These are phyloP conservation scores for Candolleomyces efflorescens DNA, from an alignment of 768 basidiomycete genomes.

Conservation along the genomic window DNA sequence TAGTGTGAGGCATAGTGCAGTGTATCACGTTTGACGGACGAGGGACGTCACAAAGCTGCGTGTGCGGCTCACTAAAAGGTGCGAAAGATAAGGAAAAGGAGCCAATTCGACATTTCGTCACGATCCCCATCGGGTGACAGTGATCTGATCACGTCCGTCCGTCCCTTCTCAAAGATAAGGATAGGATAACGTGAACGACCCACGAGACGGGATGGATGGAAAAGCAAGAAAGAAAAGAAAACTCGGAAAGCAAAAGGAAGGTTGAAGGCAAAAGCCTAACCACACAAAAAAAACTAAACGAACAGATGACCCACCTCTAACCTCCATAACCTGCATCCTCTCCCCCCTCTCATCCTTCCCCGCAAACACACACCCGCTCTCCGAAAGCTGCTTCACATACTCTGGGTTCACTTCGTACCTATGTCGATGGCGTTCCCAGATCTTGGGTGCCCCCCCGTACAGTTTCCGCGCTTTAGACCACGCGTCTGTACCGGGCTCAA, in stretches of 20 bases:
- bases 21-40: too few relatives aligned
- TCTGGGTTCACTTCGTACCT: slow-evolving; percentile 93
- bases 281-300: too few relatives aligned
- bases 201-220: too few relatives aligned
- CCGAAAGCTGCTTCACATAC: slow-evolving; percentile 67
- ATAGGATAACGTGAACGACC: too few relatives aligned
- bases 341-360: slow-evolving; percentile 96
- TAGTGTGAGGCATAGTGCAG: too few relatives aligned
- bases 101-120: too few relatives aligned
- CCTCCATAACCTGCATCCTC: slow-evolving; percentile 94
- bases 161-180: too few relatives aligned
- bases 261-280: neutral
- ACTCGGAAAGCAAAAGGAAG: neutral
- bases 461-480: slow-evolving; percentile 75
- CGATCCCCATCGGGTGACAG: too few relatives aligned
- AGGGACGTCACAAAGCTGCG: too few relatives aligned
- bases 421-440: slow-evolving; percentile 97
- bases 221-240: neutral
- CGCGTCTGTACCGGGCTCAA: slow-evolving; percentile 60
- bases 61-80: too few relatives aligned
- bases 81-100: too few relatives aligned
- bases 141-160: too few relatives aligned
- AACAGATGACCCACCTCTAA: slow-evolving; percentile 56
- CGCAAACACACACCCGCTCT: slow-evolving; percentile 58
- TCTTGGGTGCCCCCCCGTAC: slow-evolving; percentile 76